Percentiles rank a stretch among this genome's conserved stretches.
These are phyloP conservation scores for Pterulicium gracile DNA, from an alignment of 1,284 basidiomycete genomes.

Conservation along the genomic window DNA sequence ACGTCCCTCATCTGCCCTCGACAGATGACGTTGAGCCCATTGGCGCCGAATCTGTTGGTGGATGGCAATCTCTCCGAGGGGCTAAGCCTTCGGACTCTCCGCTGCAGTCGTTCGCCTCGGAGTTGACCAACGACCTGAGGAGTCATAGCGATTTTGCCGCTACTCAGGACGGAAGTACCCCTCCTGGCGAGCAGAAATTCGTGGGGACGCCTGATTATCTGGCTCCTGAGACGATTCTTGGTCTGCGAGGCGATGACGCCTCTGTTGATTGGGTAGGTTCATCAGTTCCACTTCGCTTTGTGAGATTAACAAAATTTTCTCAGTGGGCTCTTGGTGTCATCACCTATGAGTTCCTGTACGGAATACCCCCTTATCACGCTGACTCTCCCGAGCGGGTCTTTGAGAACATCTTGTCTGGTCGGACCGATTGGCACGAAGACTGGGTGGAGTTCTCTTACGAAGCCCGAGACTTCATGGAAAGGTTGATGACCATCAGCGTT, in stretches of 20 bases:
- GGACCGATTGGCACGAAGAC: conserved; percentile 94
- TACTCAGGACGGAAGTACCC: conserved; percentile 46
- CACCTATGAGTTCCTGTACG: conserved; percentile 96
- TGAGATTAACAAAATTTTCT: conserved; percentile 11
- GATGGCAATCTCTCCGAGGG: conserved; percentile 44
- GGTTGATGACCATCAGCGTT: conserved; percentile 80
- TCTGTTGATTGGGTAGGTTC: conserved; percentile 88
- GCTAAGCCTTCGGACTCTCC: conserved; percentile 58
- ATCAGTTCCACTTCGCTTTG: conserved; percentile 7
- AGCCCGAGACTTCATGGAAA: conserved; percentile 86
- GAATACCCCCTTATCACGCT: conserved; percentile 95
- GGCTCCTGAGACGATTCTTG: conserved; percentile 93
- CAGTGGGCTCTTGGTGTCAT: conserved; percentile 98
- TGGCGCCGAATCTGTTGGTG: conserved; percentile 68
- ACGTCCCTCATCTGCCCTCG: conserved; percentile 53
- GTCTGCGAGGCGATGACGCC: conserved; percentile 90
- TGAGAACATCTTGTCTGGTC: conserved; percentile 96
- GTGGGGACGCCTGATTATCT: conserved; percentile 97
- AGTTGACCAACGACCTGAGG: conserved; percentile 72
- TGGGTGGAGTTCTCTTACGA: conserved; percentile 82
- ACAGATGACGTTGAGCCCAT: conserved; percentile 78
- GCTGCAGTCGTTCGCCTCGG: conserved; percentile 71
- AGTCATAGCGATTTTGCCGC: conserved; percentile 44
- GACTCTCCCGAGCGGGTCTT: conserved; percentile 96
- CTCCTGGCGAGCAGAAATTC: conserved; percentile 82